Evolutionary conservation across 2,329 filamentous ascomycete genomes (phyloP).

Genomic region (Neurospora sp.): DNA sequence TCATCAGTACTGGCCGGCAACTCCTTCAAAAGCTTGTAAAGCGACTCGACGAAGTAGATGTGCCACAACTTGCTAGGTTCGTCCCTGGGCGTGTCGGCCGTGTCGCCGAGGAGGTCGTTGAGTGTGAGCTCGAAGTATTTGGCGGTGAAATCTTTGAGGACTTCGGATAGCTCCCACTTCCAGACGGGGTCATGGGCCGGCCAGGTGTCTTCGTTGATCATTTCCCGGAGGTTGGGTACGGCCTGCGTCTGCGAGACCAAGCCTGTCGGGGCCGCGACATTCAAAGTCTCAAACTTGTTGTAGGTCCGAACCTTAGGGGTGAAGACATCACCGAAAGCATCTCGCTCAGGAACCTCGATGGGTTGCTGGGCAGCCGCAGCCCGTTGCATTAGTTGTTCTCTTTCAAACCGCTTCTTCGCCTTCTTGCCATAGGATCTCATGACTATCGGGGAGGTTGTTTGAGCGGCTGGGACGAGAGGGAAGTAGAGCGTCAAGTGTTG

Average conservation of each 20-base stretch:
- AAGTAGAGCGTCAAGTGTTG: no score
- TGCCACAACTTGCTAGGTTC: neutral
- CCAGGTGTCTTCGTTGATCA: neutral
- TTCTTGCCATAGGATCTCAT: no score
- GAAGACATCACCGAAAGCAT: no score
- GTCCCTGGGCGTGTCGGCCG: neutral
- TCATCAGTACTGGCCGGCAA: neutral
- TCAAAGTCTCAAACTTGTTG: no score
- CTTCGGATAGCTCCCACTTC: neutral
- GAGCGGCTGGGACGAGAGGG: no score
- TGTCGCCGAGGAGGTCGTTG: neutral
- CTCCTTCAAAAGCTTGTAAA: neutral
- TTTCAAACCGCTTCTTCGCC: no score
- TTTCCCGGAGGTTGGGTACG: neutral
- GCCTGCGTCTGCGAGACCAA: neutral
- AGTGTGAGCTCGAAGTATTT: neutral
- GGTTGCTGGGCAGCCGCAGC: no score
- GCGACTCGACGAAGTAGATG: neutral
- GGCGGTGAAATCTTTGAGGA: neutral
- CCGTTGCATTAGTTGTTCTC: no score
- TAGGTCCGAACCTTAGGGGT: no score
- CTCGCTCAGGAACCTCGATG: no score
- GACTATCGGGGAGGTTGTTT: no score
- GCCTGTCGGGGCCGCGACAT: neutral
- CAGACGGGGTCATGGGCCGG: rapidly evolving